Percentiles rank a stretch among this genome's conserved stretches.
Evolutionary conservation across 2,329 filamentous ascomycete genomes (phyloP).

Genomic region (Lachnellula arida): DNA sequence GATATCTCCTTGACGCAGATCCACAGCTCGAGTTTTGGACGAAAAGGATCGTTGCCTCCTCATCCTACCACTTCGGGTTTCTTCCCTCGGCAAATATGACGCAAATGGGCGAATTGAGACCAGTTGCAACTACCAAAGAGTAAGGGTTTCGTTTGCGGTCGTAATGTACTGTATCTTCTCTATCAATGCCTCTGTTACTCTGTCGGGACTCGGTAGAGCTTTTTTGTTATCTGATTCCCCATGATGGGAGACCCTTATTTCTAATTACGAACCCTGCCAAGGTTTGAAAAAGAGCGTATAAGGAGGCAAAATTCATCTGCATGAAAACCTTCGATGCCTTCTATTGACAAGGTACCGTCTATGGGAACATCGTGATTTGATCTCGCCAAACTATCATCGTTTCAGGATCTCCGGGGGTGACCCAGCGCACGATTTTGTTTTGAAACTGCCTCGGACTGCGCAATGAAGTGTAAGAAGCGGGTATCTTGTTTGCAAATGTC

Average conservation of each 20-base stretch:
- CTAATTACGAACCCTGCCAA: background rate
- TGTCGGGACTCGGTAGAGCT: too few relatives aligned
- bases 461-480: background rate
- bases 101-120: too few relatives aligned
- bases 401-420: background rate
- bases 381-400: constrained; percentile 4
- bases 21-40: too few relatives aligned
- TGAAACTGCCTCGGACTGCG: background rate
- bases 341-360: background rate
- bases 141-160: too few relatives aligned
- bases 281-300: constrained; percentile 4
- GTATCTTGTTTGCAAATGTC: constrained; percentile 2
- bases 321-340: constrained; percentile 3
- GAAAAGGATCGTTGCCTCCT: too few relatives aligned
- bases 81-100: too few relatives aligned
- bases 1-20: too few relatives aligned
- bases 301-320: background rate
- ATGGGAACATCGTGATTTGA: constrained; percentile 9
- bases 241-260: background rate
- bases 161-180: too few relatives aligned
- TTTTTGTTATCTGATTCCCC: too few relatives aligned
- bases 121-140: too few relatives aligned
- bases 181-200: too few relatives aligned
- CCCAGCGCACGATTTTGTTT: constrained; percentile 3
- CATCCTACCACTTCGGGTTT: too few relatives aligned